Evolutionary conservation across 306 rosid species (phyloP).

Genomic region (Lotus japonicus): DNA sequence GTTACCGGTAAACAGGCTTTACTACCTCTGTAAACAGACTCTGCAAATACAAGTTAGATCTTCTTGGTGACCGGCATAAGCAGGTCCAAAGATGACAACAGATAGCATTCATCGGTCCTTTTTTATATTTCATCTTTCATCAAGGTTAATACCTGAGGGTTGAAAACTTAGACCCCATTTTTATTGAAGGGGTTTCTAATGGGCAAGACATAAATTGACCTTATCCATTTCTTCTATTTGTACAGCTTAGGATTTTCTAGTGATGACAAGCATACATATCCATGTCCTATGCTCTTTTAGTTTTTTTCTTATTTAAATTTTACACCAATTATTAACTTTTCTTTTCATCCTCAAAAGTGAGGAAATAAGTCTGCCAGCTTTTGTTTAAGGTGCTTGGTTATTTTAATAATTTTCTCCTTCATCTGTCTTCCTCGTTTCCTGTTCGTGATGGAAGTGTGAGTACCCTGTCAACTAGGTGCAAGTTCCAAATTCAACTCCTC

Average conservation of each 20-base stretch:
- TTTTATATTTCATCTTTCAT: slow-evolving; percentile 32
- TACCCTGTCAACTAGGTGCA: slow-evolving; percentile 8
- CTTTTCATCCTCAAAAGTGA: slow-evolving; percentile 26
- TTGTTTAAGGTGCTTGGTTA: slow-evolving; percentile 16
- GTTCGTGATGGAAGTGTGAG: background rate
- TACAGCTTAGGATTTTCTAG: slow-evolving; percentile 80
- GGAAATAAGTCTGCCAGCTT: slow-evolving; percentile 18
- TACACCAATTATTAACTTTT: slow-evolving; percentile 35
- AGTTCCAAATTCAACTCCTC: background rate
- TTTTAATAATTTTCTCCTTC: background rate
- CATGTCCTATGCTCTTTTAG: slow-evolving; percentile 36
- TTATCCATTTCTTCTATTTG: slow-evolving; percentile 42
- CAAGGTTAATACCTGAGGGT: slow-evolving; percentile 34
- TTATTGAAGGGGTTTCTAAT: slow-evolving; percentile 46
- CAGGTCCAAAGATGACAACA: slow-evolving; percentile 34
- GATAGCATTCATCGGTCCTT: slow-evolving; percentile 30
- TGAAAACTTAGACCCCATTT: slow-evolving; percentile 44
- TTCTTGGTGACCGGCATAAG: slow-evolving; percentile 21
- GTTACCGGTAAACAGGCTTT: background rate
- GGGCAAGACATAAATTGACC: slow-evolving; percentile 47
- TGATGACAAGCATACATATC: slow-evolving; percentile 53
- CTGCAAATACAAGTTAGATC: slow-evolving; percentile 18
- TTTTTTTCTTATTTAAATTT: slow-evolving; percentile 26
- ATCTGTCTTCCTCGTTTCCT: background rate
- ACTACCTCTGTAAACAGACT: background rate